Conservation (phyloP, 192 early-diverging fungal species). For the Phycomyces blakesleeanus region DNA sequence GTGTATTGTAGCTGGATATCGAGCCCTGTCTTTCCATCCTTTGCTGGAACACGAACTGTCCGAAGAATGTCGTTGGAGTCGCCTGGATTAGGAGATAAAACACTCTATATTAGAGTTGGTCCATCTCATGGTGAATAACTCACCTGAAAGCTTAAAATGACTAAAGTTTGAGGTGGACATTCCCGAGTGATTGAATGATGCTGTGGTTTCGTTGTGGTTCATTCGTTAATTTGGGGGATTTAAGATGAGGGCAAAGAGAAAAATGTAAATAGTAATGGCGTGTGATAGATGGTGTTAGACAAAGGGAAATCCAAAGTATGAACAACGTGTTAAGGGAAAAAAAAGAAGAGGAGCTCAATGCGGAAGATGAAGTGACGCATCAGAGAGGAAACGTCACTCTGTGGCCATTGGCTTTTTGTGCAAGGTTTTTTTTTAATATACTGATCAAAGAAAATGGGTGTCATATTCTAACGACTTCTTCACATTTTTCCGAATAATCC, state of each 20-base stretch:
- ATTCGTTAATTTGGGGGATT: background rate
- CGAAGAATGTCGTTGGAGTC: conserved; percentile 52
- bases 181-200: background rate
- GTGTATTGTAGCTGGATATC: conserved; percentile 84
- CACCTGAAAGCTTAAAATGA: conserved; percentile 19
- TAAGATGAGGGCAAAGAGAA: background rate
- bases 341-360: conserved; percentile 3
- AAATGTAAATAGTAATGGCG: background rate
- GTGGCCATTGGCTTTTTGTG: too few relatives aligned
- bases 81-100: conserved; percentile 8
- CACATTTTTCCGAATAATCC: too few relatives aligned
- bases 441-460: too few relatives aligned
- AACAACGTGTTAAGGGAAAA: background rate
- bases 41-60: conserved; percentile 68
- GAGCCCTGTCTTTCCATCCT: conserved; percentile 80
- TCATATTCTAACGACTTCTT: too few relatives aligned
- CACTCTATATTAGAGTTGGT: background rate
- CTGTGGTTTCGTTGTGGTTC: background rate
- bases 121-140: background rate
- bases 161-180: conserved; percentile 14
- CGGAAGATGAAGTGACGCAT: background rate
- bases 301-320: background rate
- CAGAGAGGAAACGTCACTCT: background rate
- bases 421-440: too few relatives aligned
- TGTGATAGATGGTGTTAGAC: background rate